phyloP scores from a whole-genome alignment of 495 filamentous ascomycete species.

The Jackrogersella minutella region DNA sequence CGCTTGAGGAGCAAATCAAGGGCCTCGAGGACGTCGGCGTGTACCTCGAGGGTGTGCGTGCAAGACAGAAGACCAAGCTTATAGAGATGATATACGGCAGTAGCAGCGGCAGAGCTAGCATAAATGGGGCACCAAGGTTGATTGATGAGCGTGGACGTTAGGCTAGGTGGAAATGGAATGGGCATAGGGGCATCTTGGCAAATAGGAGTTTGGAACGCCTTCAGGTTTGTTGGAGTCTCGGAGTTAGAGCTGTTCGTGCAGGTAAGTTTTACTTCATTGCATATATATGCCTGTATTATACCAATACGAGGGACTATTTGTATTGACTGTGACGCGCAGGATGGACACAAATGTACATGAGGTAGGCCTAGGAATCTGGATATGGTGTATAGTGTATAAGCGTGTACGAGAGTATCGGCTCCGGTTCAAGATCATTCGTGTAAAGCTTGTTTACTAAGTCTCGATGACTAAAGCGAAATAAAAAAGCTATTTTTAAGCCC shows the following conservation, averaged over 20 bases:
- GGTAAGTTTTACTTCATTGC: conserved; percentile 17
- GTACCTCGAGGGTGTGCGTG: conserved; percentile 74
- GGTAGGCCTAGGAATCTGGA: not conserved
- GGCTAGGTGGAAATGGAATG: conserved; percentile 11
- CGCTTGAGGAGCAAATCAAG: conserved; percentile 82
- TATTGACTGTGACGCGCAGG: conserved; percentile 14
- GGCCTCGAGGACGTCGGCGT: conserved; percentile 81
- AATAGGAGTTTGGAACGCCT: not conserved
- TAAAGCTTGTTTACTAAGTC: not conserved
- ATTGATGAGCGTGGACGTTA: conserved; percentile 27
- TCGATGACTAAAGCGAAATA: not conserved
- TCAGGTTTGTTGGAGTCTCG: conserved; percentile 6
- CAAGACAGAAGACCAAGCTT: conserved; percentile 81
- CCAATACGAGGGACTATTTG: not conserved
- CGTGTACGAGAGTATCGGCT: conserved; percentile 14
- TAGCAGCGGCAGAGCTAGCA: conserved; percentile 44
- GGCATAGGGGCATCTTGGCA: not conserved
- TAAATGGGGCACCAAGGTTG: conserved; percentile 13
- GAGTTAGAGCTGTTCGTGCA: conserved; percentile 26
- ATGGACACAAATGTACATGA: conserved; percentile 1
- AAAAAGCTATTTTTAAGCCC: not conserved
- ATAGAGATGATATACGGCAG: conserved; percentile 81
- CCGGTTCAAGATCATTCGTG: not conserved
- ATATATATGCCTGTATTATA: not conserved
- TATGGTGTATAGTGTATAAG: conserved; percentile 7